Evolutionary conservation across 768 basidiomycete genomes (phyloP).

Genomic region (Terana coerulea): DNA sequence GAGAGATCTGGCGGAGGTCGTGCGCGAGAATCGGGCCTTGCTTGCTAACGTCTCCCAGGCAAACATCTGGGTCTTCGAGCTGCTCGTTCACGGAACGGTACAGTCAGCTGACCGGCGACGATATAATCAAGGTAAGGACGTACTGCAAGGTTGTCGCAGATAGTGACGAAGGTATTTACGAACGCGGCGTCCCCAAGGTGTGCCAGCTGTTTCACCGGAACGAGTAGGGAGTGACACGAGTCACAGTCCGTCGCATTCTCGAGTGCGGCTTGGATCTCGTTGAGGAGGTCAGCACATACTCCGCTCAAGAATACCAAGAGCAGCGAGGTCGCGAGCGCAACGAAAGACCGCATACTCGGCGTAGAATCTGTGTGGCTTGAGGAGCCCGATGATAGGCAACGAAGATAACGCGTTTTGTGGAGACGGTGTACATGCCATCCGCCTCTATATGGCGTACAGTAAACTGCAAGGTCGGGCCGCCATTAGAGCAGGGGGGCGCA

Average conservation of each 20-base stretch:
- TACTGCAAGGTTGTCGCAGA: neutral
- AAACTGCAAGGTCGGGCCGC: too few species aligned
- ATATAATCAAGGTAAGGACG: neutral
- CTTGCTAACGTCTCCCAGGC: slow-evolving; percentile 43
- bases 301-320: too few species aligned
- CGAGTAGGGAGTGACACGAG: slow-evolving; percentile 3
- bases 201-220: slow-evolving; percentile 4
- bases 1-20: slow-evolving; percentile 45
- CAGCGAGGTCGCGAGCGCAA: too few species aligned
- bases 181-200: slow-evolving; percentile 4
- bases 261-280: neutral
- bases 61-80: slow-evolving; percentile 58
- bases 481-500: too few species aligned
- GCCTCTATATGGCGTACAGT: too few species aligned
- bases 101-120: neutral
- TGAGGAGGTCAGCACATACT: too few species aligned
- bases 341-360: too few species aligned
- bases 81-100: neutral
- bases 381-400: too few species aligned
- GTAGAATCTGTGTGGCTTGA: too few species aligned
- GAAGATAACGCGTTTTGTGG: too few species aligned
- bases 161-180: neutral
- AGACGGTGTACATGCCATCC: too few species aligned
- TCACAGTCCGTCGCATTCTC: slow-evolving; percentile 1
- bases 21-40: slow-evolving; percentile 59